These are phyloP conservation scores for Colletotrichum navitas DNA, from an alignment of 2,329 filamentous ascomycete genomes.

Conservation along the genomic window DNA sequence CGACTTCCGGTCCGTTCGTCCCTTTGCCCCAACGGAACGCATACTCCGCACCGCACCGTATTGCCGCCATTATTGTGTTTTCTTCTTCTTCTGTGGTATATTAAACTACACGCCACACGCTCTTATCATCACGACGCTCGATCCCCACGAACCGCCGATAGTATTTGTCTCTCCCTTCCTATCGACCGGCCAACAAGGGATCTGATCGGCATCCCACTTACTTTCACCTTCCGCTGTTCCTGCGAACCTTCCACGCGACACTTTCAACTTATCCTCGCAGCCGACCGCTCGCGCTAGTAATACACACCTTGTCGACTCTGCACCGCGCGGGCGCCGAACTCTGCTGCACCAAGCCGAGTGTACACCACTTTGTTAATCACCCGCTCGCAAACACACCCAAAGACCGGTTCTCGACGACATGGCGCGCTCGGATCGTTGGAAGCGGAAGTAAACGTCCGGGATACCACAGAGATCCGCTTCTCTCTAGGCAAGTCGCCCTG, in stretches of 20 bases:
- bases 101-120: slow-evolving; percentile 6
- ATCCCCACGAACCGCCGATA: slow-evolving; percentile 1
- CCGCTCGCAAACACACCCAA: slow-evolving; percentile 17
- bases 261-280: neutral
- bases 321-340: slow-evolving; percentile 39
- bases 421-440: slow-evolving; percentile 42
- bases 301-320: neutral
- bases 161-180: slow-evolving; percentile 5
- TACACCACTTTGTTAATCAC: slow-evolving; percentile 19
- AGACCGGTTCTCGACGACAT: slow-evolving; percentile 33
- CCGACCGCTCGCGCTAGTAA: slow-evolving; percentile 7
- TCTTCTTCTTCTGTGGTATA: neutral
- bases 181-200: slow-evolving; percentile 35
- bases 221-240: neutral
- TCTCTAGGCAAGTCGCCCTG: slow-evolving; percentile 33
- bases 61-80: slow-evolving; percentile 20
- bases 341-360: slow-evolving; percentile 30
- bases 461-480: slow-evolving; percentile 37
- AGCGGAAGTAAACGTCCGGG: slow-evolving; percentile 40
- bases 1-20: slow-evolving; percentile 1
- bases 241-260: neutral
- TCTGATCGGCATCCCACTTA: slow-evolving; percentile 18
- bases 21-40: slow-evolving; percentile 33
- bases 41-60: slow-evolving; percentile 20
- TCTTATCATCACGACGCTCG: neutral